Base-by-base conservation (phyloP, 129 eudicot species). In the Dittrichia graveolens region DNA sequence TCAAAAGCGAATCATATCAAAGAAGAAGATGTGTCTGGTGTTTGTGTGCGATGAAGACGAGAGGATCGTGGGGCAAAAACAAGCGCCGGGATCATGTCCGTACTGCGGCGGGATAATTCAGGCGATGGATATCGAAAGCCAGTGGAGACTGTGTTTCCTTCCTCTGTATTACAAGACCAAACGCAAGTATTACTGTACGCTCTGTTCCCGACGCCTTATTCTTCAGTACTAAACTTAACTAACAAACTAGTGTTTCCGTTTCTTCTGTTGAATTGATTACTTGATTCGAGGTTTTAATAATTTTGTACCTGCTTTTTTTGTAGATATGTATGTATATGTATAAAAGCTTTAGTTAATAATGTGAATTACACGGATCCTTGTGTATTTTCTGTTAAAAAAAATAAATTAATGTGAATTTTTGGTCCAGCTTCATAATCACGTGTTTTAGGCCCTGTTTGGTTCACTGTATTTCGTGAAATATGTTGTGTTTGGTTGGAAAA, bases 1-100 rank as follows among this genome's bases (percentile, higher is more conserved):
- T 24, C 8, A 3, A 34, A 34, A 34, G 19, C 8, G 5, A 4
- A 15, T 19, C 31, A 7, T 40, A 49, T 35, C 34, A 2, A 9
- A 45, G 42, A 31, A 14, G 31, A 66, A 1, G 8, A 83, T 85
- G 89, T 82, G 89, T 42, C 76, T 91, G 75, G 95, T 88, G 75
- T 88, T 91, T 64, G 85, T 88, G 10, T 88, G 97, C 69, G 96
- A 91, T 80, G 85, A 91, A 56, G 95, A 91, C 5, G 90, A 88
- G 79, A 64, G 85, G 78, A 81, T 88, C 67, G 57, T 84, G 3
- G 87, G 92, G 8, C 73, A 93, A 65, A 79, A 86, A 39, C 63
- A 75, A 57, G 97, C 97, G 10, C 82, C 92, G 35, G 97, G 95
- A 5, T 76, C 86, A 9, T 91, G 97, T 64, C 96, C 95, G 10